Percentiles rank a stretch among this genome's conserved stretches.
phyloP scores from a whole-genome alignment of 768 basidiomycete genomes.

The Pisolithus marmoratus region DNA sequence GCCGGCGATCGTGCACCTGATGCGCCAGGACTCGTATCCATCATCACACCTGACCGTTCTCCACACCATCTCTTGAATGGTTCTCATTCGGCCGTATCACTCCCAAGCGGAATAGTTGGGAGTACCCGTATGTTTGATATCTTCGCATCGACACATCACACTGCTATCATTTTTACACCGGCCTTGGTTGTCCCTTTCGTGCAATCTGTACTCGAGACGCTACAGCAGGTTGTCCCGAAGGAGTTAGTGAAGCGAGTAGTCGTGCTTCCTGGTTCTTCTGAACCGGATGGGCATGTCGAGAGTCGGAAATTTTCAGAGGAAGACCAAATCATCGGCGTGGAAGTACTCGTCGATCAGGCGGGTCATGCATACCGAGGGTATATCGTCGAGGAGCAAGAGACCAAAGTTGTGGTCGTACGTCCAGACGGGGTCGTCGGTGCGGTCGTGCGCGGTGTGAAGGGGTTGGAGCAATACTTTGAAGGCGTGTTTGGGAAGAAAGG shows the following conservation, averaged over 20 bases:
- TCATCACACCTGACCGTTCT: neutral
- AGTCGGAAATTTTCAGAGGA: neutral
- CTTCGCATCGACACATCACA: slow-evolving; percentile 25
- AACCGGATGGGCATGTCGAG: neutral
- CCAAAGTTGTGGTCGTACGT: slow-evolving; percentile 25
- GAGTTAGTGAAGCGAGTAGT: neutral
- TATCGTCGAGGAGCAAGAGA: neutral
- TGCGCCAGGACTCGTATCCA: neutral
- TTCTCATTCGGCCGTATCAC: too few relatives aligned
- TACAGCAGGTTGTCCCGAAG: neutral
- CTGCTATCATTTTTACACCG: slow-evolving; percentile 35
- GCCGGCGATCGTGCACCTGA: neutral
- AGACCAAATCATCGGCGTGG: neutral
- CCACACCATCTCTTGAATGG: too few relatives aligned
- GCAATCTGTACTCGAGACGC: neutral
- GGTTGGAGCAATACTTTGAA: neutral
- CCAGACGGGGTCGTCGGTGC: slow-evolving; percentile 40
- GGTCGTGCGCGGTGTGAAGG: slow-evolving; percentile 15
- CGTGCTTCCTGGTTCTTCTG: neutral
- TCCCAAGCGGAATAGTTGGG: too few relatives aligned
- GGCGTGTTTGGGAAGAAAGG: slow-evolving; percentile 13
- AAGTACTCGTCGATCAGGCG: neutral
- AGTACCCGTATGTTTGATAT: neutral
- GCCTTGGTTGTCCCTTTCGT: neutral
- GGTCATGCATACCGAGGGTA: neutral